Conservation (phyloP, 208 protist genomes). For the Crithidia fasciculata region DNA sequence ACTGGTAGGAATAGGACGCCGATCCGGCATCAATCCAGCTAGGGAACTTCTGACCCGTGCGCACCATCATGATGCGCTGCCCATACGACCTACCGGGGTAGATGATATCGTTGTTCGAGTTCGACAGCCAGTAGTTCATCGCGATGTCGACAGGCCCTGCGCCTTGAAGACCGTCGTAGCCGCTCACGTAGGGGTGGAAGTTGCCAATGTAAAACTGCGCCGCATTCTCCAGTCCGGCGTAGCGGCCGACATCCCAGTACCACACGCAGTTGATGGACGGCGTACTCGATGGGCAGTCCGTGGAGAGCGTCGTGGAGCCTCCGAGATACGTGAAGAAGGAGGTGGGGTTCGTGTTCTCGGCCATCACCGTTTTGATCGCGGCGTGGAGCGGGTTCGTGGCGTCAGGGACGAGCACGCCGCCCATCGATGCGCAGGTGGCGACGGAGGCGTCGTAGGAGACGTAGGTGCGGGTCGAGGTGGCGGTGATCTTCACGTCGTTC, state of each 20-base stretch:
- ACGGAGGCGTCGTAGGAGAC: conserved; percentile 3
- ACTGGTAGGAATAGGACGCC: not conserved
- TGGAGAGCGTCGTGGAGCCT: conserved; percentile 14
- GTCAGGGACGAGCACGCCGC: conserved; percentile 19
- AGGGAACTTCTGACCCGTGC: not conserved
- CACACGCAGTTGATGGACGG: conserved; percentile 27
- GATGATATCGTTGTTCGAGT: not conserved
- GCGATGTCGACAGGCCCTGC: conserved; percentile 1
- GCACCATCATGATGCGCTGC: conserved; percentile 18
- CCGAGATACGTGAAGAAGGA: conserved; percentile 29
- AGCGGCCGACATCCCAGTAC: conserved; percentile 30
- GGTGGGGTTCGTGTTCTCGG: not conserved
- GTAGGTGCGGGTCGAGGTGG: not conserved
- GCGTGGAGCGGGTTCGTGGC: conserved; percentile 14
- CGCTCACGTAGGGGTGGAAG: conserved; percentile 7
- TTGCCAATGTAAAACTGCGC: conserved; percentile 30
- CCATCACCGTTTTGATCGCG: conserved; percentile 9
- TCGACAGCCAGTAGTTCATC: conserved; percentile 10
- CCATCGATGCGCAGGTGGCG: not conserved
- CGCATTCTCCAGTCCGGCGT: conserved; percentile 3
- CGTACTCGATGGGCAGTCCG: conserved; percentile 13
- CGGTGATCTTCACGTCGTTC: not conserved
- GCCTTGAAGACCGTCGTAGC: conserved; percentile 4
- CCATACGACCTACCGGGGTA: conserved; percentile 9
- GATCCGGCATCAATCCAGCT: conserved; percentile 15